These are phyloP conservation scores for Knoxia roxburghii DNA, from an alignment of 257 asterid species.

Conservation along the genomic window DNA sequence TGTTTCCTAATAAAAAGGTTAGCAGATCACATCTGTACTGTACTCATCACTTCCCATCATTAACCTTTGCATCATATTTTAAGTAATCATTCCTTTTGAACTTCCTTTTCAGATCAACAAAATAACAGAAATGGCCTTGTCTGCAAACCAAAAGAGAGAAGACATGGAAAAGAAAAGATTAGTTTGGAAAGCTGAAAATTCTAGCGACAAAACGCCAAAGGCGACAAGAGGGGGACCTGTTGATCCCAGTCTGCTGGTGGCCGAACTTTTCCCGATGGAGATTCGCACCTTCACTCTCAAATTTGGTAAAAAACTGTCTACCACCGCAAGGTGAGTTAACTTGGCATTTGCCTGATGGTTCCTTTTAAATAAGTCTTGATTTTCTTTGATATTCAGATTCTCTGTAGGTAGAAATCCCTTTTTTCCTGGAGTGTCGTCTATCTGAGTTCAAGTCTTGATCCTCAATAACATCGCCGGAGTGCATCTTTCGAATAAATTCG, in stretches of 20 bases:
- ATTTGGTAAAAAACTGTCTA: conserved; percentile 21
- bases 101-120: conserved; percentile 37
- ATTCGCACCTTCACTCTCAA: conserved; percentile 65
- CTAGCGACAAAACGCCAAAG: conserved; percentile 15
- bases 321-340: conserved; percentile 8
- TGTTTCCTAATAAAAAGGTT: conserved; percentile 74
- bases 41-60: background rate
- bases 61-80: too few relatives aligned
- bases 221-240: conserved; percentile 56
- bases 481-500: background rate
- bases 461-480: conserved; percentile 5
- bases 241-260: conserved; percentile 49
- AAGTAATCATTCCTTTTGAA: background rate
- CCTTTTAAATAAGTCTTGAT: background rate
- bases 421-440: background rate
- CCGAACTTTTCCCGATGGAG: conserved; percentile 86
- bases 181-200: conserved; percentile 59
- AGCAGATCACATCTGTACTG: background rate
- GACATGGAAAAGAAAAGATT: conserved; percentile 70
- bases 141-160: conserved; percentile 75
- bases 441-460: background rate
- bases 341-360: background rate
- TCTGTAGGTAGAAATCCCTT: background rate
- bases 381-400: background rate
- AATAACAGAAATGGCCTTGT: conserved; percentile 53